Conservation (phyloP, 352 stramenopile species). For the Phytophthora constricta region DNA sequence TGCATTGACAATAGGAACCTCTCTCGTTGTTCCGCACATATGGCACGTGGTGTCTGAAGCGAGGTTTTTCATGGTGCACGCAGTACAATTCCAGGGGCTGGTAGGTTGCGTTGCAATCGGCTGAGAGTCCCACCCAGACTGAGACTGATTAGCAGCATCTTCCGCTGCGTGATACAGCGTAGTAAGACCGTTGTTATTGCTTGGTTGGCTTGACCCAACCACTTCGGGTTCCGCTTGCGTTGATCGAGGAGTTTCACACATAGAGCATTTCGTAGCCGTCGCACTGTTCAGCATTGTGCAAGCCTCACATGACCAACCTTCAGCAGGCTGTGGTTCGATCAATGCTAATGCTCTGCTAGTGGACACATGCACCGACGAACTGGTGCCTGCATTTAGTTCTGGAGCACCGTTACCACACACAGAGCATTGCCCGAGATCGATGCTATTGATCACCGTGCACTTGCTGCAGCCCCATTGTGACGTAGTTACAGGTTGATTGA, state of each 20-base stretch:
- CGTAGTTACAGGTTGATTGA: slow-evolving; percentile 47
- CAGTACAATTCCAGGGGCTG: slow-evolving; percentile 57
- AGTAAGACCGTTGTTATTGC: slow-evolving; percentile 56
- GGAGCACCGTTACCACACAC: slow-evolving; percentile 62
- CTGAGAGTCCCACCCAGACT: slow-evolving; percentile 6
- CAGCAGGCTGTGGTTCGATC: slow-evolving; percentile 33
- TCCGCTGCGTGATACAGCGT: slow-evolving; percentile 77
- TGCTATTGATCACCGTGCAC: slow-evolving; percentile 83
- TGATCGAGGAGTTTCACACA: slow-evolving; percentile 69
- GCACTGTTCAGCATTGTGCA: slow-evolving; percentile 82
- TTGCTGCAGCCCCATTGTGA: slow-evolving; percentile 79
- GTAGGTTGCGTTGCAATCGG: slow-evolving; percentile 27
- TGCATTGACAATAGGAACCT: slow-evolving; percentile 48
- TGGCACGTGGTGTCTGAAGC: slow-evolving; percentile 58
- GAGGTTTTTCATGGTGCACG: slow-evolving; percentile 87
- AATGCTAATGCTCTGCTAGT: slow-evolving; percentile 58
- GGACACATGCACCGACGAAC: slow-evolving; percentile 32
- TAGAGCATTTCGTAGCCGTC: slow-evolving; percentile 66
- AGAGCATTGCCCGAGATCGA: slow-evolving; percentile 58
- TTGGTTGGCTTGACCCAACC: slow-evolving; percentile 23
- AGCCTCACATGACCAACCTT: slow-evolving; percentile 75
- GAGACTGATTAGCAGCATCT: slow-evolving; percentile 43
- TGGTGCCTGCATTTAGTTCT: slow-evolving; percentile 9
- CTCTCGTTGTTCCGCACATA: slow-evolving; percentile 69
- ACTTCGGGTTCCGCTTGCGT: slow-evolving; percentile 31